Conservation (phyloP, 495 filamentous ascomycete species). For the Neurospora sp. region DNA sequence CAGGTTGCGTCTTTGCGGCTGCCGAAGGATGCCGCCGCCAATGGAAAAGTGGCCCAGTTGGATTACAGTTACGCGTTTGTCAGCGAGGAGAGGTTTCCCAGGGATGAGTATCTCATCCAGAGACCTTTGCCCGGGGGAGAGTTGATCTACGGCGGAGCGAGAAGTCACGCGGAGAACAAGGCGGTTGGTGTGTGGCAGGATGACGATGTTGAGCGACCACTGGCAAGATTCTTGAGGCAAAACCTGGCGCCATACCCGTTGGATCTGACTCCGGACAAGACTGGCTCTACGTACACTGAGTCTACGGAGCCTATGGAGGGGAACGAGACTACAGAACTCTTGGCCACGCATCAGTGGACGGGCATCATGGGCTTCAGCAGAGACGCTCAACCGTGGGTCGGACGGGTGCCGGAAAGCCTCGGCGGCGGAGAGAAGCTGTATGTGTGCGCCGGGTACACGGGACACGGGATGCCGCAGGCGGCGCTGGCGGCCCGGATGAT, state of each 20-base stretch:
- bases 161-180: slow-evolving; percentile 24
- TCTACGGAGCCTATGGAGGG: slow-evolving; percentile 6
- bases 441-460: slow-evolving; percentile 50
- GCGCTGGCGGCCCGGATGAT: slow-evolving; percentile 58
- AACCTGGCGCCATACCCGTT: slow-evolving; percentile 21
- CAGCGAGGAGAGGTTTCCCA: slow-evolving; percentile 22
- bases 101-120: slow-evolving; percentile 69
- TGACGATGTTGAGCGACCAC: slow-evolving; percentile 47
- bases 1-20: slow-evolving; percentile 63
- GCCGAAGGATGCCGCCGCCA: not conserved
- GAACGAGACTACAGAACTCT: slow-evolving; percentile 24
- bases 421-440: slow-evolving; percentile 19
- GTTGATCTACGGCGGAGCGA: slow-evolving; percentile 39
- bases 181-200: slow-evolving; percentile 51
- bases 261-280: slow-evolving; percentile 6
- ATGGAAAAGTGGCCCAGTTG: slow-evolving; percentile 6
- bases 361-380: slow-evolving; percentile 73
- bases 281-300: not conserved
- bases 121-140: slow-evolving; percentile 47
- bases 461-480: slow-evolving; percentile 76
- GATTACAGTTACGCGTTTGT: slow-evolving; percentile 53
- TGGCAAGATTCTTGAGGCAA: slow-evolving; percentile 31
- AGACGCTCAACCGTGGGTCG: slow-evolving; percentile 62
- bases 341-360: slow-evolving; percentile 59
- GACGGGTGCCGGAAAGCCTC: slow-evolving; percentile 38